Conservation (phyloP, 176 grass and related monocot genomes). For the Dendrocalamus sinicus region DNA sequence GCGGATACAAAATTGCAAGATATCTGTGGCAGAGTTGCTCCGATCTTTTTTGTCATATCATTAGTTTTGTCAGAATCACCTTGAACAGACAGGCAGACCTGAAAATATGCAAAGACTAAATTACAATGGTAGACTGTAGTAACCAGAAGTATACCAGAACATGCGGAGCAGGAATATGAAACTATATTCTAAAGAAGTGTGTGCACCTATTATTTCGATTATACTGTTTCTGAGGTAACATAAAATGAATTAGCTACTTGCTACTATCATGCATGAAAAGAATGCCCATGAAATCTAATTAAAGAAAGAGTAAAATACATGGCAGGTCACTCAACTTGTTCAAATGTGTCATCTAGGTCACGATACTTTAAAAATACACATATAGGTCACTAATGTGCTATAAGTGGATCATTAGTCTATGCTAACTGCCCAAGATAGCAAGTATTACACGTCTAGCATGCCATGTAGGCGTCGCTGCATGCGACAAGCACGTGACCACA, state of each 20-base stretch:
- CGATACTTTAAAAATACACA: too few relatives aligned
- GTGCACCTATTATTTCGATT: constrained; percentile 23
- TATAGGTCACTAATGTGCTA: too few relatives aligned
- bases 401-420: too few relatives aligned
- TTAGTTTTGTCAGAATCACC: constrained; percentile 39
- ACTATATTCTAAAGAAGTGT: constrained; percentile 25
- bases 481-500: too few relatives aligned
- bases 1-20: constrained; percentile 71
- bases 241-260: constrained; percentile 25
- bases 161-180: constrained; percentile 19
- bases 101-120: constrained; percentile 36
- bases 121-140: constrained; percentile 12
- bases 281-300: neutral
- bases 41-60: constrained; percentile 59
- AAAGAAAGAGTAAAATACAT: too few relatives aligned
- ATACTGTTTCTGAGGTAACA: neutral
- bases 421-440: too few relatives aligned
- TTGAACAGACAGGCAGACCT: constrained; percentile 64
- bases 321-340: too few relatives aligned
- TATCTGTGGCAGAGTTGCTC: constrained; percentile 61
- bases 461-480: too few relatives aligned
- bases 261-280: neutral
- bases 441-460: too few relatives aligned
- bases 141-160: constrained; percentile 21
- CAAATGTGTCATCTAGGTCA: too few relatives aligned